Base-by-base conservation (phyloP, 257 asterid species). In the Datura wrightii region DNA sequence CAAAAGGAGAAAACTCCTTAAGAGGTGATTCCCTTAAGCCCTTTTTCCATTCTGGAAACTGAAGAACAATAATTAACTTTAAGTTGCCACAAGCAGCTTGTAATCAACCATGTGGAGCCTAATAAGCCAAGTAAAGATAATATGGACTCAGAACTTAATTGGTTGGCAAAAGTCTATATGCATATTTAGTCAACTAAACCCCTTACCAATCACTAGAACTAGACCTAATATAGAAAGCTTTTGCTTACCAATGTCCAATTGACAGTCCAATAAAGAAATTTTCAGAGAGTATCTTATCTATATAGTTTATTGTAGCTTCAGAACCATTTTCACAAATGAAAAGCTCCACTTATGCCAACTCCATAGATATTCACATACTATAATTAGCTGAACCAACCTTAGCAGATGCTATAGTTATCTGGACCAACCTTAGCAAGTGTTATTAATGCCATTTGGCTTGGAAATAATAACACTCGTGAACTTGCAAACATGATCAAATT, bases 381-480 rank as follows among this genome's bases (percentile, higher is more conserved):
- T 42, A 44, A 71, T 52, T 31, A 56, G 67, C 62, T 42, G 48
- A 19, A 55, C 81, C 81, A 74, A 74, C 44, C 19, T 74, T 74
- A 74, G 13, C 60, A 11, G 58, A 50, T 19, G 34, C 81, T 46
- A 54, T 42, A 72, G 80, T 52, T 16, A 60, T 74, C 56, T 44
- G 36, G 11, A 56, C 72, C 72, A 65, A 65, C 72, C 9, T 63
- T 63, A 46, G 8, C n/a, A n/a, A 46, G 9, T 19, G 58, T 72
- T 44, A 72, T 44, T n/a, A 72, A 46, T n/a, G 56, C n/a, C 39
- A 72, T 44, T 72, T 71, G 10, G 18, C 36, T 42, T 91, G 55
- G 88, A 18, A 18, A 46, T 42, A n/a, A 71, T 2, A n/a, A 44
- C 79, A 44, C n/a, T 46, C 39, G 2, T 71, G 56, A 71, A 44